Evolutionary conservation across 2,329 filamentous ascomycete genomes (phyloP), one percentile per base, ranked within the genome.

Genomic region (Elsinoe batatas): DNA sequence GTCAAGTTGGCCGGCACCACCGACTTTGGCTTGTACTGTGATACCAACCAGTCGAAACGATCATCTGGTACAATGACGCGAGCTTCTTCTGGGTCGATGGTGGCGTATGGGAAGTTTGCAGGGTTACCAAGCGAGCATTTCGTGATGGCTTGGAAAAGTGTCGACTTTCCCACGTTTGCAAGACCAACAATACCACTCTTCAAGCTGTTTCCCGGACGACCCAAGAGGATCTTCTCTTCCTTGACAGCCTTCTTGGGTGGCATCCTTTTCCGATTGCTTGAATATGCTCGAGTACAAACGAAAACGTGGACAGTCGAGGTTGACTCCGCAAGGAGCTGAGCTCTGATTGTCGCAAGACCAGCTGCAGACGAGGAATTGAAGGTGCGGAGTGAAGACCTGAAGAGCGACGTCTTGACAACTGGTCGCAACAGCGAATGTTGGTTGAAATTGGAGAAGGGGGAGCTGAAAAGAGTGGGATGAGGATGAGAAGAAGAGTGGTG

Each of bases 141-240:
- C 71, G 93, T 98, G 75, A 98, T 96, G 70, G 93, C 90, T 79
- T 98, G 94, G 83, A 98, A 98, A 67, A 98, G 84, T 33, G 94
- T 98, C 63, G 93, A 98, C 79, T 98, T 98, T 74, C 93, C 93
- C 66, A 98, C 94, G 74, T 98, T 98, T 74, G 93, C 93, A 68
- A 98, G 84, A 76, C 93, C 93, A 74, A 98, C 66, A 76, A 98
- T 98, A 78, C 93, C 94, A 79, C 89, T 96, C 83, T 97, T 98
- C 74, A 98, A 74, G 77, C 83, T 97, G 82, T 98, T 98, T 69
- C 93, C 93, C 63, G 93, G 93, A 71, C 93, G 82, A 74, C 93
- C 93, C 74, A 98, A 81, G 65, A 93, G 84, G 74, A 97, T 81
- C 84, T 97, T 97, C 81, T 97, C 88, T 80, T 96, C 87, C 67